Percentiles rank a stretch among this genome's conserved stretches.
These are phyloP conservation scores for Toxicodendron radicans DNA, from an alignment of 345 rosid species.

Conservation along the genomic window DNA sequence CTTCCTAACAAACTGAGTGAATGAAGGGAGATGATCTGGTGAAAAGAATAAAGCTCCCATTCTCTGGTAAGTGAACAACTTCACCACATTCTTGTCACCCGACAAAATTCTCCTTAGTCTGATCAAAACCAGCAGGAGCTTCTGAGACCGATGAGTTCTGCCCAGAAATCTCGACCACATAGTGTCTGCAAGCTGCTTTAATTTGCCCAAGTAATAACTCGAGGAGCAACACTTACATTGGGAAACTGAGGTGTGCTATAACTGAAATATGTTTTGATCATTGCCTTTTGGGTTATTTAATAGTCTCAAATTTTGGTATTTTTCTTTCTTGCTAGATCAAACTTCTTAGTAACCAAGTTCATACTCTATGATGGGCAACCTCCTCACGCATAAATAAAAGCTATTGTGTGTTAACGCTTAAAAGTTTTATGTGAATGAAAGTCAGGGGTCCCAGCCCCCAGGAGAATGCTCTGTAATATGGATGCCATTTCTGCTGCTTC, in stretches of 20 bases:
- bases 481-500: conserved; percentile 50
- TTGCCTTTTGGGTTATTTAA: neutral
- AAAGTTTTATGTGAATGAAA: neutral
- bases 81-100: conserved; percentile 35
- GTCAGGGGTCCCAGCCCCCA: conserved; percentile 80
- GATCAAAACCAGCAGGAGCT: conserved; percentile 56
- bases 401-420: neutral
- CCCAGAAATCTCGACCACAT: conserved; percentile 67
- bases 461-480: conserved; percentile 72
- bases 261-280: neutral
- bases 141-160: conserved; percentile 52
- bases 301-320: conserved; percentile 2
- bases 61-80: conserved; percentile 76
- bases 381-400: conserved; percentile 17
- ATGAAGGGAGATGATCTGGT: conserved; percentile 81
- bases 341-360: conserved; percentile 76
- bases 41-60: conserved; percentile 98
- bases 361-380: conserved; percentile 56
- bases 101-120: conserved; percentile 56
- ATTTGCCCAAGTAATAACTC: conserved; percentile 61
- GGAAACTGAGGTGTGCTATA: conserved; percentile 54
- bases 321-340: conserved; percentile 48
- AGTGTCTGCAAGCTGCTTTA: conserved; percentile 55
- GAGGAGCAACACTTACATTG: conserved; percentile 50
- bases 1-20: conserved; percentile 67